phyloP scores from a whole-genome alignment of 225 moss, liverwort and hornwort species.

The Antitrichia curtipendula region DNA sequence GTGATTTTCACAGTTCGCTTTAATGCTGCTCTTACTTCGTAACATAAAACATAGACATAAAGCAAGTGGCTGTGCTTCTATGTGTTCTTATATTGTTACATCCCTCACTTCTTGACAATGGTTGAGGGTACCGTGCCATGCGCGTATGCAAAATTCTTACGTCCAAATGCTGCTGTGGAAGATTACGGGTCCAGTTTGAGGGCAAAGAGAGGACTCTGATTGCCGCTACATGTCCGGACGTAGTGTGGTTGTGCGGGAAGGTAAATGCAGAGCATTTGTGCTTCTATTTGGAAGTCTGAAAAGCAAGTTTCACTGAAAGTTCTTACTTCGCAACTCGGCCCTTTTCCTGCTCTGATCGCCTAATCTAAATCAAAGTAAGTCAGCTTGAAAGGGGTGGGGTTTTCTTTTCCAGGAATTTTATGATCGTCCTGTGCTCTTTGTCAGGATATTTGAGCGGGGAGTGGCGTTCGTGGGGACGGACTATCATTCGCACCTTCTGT shows the following conservation, averaged over 20 bases:
- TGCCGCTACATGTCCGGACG: constrained; percentile 99
- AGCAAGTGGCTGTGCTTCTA: constrained; percentile 38
- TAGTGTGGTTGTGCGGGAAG: constrained; percentile 99
- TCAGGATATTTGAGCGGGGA: constrained; percentile 96
- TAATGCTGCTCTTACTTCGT: constrained; percentile 40
- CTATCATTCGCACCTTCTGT: constrained; percentile 63
- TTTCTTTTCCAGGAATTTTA: not conserved
- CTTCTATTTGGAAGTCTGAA: constrained; percentile 99
- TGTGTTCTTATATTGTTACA: constrained; percentile 22
- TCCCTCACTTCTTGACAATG: constrained; percentile 70
- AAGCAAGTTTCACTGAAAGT: constrained; percentile 99
- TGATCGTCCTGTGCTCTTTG: constrained; percentile 11
- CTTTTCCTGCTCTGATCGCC: constrained; percentile 98
- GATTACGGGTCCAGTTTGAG: constrained; percentile 99
- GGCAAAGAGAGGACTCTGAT: constrained; percentile 99
- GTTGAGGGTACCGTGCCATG: constrained; percentile 76
- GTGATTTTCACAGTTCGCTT: constrained; percentile 44
- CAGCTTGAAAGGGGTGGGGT: constrained; percentile 29
- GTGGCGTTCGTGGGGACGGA: constrained; percentile 75
- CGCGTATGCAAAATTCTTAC: constrained; percentile 84
- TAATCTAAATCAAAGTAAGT: constrained; percentile 84
- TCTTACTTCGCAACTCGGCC: constrained; percentile 90
- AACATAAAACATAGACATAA: constrained; percentile 39
- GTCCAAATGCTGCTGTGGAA: constrained; percentile 99
- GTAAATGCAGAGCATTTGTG: constrained; percentile 99